These are phyloP conservation scores for Lolium multiflorum DNA, from an alignment of 176 grass and related monocot genomes.

Conservation along the genomic window DNA sequence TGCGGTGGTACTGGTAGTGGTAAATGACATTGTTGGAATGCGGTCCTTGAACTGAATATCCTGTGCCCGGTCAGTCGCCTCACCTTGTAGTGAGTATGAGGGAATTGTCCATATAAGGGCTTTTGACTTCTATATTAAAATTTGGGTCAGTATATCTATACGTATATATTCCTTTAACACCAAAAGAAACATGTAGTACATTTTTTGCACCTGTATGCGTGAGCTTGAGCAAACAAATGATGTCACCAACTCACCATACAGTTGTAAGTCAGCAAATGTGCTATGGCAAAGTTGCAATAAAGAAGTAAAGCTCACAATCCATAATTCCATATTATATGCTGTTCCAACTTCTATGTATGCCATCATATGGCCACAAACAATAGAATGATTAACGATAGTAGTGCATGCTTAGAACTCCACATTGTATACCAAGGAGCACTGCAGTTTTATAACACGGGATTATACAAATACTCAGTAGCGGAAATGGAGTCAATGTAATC, in stretches of 20 bases:
- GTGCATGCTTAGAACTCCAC: background rate
- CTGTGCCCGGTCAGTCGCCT: background rate
- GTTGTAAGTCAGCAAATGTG: background rate
- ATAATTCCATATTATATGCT: background rate
- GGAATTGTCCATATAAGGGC: background rate
- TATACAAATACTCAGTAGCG: background rate
- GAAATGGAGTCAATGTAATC: background rate
- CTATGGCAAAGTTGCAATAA: background rate
- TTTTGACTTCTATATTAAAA: constrained; percentile 8
- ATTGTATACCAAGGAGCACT: constrained; percentile 9
- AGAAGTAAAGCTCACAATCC: constrained; percentile 11
- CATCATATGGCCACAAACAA: constrained; percentile 14
- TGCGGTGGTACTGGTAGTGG: background rate
- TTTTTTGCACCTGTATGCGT: background rate
- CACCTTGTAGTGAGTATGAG: constrained; percentile 12
- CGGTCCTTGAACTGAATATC: background rate
- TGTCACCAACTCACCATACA: constrained; percentile 6
- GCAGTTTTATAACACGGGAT: background rate
- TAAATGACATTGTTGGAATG: background rate
- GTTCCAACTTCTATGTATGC: constrained; percentile 10
- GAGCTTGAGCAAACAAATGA: background rate
- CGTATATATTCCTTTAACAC: background rate
- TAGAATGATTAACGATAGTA: constrained; percentile 5
- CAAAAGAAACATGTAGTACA: background rate
- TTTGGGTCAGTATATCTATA: background rate